These are phyloP conservation scores for Lineolata rhizophorae DNA, from an alignment of 495 filamentous ascomycete species.

Conservation along the genomic window DNA sequence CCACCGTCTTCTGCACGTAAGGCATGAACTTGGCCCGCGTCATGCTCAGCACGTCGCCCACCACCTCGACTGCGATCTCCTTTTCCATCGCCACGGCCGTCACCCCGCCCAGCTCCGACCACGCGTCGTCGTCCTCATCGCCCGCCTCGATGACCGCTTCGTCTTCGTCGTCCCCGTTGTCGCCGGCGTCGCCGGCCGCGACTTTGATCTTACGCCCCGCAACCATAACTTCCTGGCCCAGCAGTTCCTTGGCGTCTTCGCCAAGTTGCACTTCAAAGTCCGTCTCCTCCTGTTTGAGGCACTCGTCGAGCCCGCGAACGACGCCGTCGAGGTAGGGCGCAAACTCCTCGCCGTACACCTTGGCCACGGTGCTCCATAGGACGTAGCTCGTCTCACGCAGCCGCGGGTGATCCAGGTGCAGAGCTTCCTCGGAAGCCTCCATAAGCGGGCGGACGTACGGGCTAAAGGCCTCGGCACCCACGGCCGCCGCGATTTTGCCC, in stretches of 20 bases:
- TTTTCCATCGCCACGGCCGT: conserved; percentile 86
- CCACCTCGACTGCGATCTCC: conserved; percentile 86
- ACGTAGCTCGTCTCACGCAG: conserved; percentile 92
- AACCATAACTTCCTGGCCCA: conserved; percentile 54
- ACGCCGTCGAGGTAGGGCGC: conserved; percentile 67
- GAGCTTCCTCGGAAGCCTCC: conserved; percentile 73
- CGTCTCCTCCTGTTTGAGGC: conserved; percentile 74
- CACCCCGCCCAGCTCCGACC: conserved; percentile 62
- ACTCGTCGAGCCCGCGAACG: conserved; percentile 63
- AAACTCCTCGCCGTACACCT: conserved; percentile 85
- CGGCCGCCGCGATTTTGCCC: conserved; percentile 75
- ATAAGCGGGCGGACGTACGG: conserved; percentile 77
- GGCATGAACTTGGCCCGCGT: conserved; percentile 57
- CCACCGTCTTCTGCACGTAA: conserved; percentile 78
- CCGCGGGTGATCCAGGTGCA: conserved; percentile 73
- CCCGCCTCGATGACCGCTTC: conserved; percentile 20
- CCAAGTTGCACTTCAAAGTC: conserved; percentile 63
- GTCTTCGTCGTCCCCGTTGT: conserved; percentile 17
- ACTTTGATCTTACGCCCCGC: conserved; percentile 72
- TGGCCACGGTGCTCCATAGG: conserved; percentile 82
- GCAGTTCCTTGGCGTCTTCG: conserved; percentile 53
- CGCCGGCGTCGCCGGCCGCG: conserved; percentile 18
- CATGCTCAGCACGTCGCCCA: conserved; percentile 79
- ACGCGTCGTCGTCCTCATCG: conserved; percentile 48
- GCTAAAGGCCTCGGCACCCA: conserved; percentile 69